These are phyloP conservation scores for Ophiostoma pallidulum DNA, from an alignment of 2,329 filamentous ascomycete species.

Conservation along the genomic window DNA sequence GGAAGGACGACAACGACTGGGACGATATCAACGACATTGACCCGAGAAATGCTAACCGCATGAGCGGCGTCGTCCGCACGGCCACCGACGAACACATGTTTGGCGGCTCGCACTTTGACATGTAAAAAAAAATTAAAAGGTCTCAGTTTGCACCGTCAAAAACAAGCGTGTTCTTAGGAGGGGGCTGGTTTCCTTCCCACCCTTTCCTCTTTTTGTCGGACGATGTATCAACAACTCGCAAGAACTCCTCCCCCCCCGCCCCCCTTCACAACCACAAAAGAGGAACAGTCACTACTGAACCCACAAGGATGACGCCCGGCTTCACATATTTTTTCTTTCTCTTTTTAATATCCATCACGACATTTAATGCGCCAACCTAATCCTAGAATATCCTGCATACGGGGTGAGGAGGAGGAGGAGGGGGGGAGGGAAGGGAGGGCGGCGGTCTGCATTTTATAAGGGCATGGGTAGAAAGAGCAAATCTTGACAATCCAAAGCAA, in stretches of 20 bases:
- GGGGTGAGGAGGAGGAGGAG: not conserved
- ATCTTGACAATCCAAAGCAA: not conserved
- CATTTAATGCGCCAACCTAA: not conserved
- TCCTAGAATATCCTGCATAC: slow-evolving; percentile 9
- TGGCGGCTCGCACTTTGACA: slow-evolving; percentile 53
- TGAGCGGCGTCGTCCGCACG: slow-evolving; percentile 55
- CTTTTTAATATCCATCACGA: not conserved
- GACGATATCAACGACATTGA: slow-evolving; percentile 49
- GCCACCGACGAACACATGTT: slow-evolving; percentile 56
- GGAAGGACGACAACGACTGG: slow-evolving; percentile 43
- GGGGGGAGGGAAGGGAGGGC: no score
- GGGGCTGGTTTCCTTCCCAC: no score
- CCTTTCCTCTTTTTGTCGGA: no score
- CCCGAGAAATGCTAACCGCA: slow-evolving; percentile 43
- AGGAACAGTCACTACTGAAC: not conserved
- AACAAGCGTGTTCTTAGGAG: no score
- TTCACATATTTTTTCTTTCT: not conserved
- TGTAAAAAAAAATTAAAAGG: slow-evolving; percentile 38
- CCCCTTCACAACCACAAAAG: not conserved
- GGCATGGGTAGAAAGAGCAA: slow-evolving; percentile 4
- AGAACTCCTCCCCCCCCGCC: no score
- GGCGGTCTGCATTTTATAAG: not conserved
- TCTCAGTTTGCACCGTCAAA: no score
- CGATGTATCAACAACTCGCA: no score
- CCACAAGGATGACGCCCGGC: no score